Conservation (phyloP, 2,329 filamentous ascomycete genomes). For the Podosphaera xanthii region DNA sequence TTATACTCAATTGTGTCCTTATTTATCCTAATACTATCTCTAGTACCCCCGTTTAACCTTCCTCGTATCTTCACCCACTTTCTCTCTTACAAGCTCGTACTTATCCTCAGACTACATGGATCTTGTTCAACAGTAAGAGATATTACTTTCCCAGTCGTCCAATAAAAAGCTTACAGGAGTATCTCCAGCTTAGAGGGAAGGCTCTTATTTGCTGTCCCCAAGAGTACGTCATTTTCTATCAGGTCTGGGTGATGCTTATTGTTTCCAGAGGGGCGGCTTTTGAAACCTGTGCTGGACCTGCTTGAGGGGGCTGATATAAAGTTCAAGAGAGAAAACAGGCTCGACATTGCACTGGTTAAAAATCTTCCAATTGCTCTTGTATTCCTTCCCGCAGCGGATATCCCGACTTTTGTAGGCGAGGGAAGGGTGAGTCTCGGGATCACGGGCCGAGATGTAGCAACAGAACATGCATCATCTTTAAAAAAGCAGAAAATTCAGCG, state of each 20-base stretch:
- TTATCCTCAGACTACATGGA: slow-evolving; percentile 22
- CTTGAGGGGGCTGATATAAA: slow-evolving; percentile 88
- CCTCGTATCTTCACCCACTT: too few relatives aligned
- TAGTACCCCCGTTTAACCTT: too few relatives aligned
- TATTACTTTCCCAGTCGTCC: slow-evolving; percentile 4
- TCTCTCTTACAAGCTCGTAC: too few relatives aligned
- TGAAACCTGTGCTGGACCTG: slow-evolving; percentile 70
- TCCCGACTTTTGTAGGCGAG: slow-evolving; percentile 91
- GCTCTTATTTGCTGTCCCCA: slow-evolving; percentile 89
- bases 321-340: slow-evolving; percentile 80
- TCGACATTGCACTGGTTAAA: slow-evolving; percentile 94
- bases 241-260: background rate
- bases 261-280: slow-evolving; percentile 64
- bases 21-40: too few relatives aligned
- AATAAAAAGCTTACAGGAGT: slow-evolving; percentile 19
- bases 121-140: slow-evolving; percentile 35
- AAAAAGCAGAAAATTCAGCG: slow-evolving; percentile 25
- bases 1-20: too few relatives aligned
- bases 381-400: slow-evolving; percentile 91
- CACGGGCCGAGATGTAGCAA: slow-evolving; percentile 79
- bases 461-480: slow-evolving; percentile 58
- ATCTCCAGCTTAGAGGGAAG: slow-evolving; percentile 61
- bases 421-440: slow-evolving; percentile 86
- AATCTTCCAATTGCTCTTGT: slow-evolving; percentile 88
- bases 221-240: slow-evolving; percentile 41